Conservation (phyloP, 495 filamentous ascomycete genomes). For the Tuber indicum region DNA sequence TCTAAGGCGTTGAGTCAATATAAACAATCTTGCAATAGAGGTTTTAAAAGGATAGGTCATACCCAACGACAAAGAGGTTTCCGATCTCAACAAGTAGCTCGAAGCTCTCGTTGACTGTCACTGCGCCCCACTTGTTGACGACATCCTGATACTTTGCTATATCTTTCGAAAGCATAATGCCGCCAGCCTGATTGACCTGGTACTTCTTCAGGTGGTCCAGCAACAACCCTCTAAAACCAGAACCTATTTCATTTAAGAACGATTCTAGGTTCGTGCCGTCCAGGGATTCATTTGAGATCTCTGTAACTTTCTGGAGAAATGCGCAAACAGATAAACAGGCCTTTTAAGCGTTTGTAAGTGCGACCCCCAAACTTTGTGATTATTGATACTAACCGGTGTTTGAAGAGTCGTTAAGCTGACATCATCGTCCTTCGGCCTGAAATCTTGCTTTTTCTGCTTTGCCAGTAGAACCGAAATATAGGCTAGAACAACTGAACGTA, state of each 20-base stretch:
- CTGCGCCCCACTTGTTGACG: slow-evolving; percentile 69
- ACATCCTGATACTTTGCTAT: slow-evolving; percentile 82
- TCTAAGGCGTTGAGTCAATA: not conserved
- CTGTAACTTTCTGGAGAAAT: slow-evolving; percentile 65
- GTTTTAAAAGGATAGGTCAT: not conserved
- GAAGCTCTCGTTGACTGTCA: slow-evolving; percentile 61
- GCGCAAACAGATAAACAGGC: slow-evolving; percentile 71
- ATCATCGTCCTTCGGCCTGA: slow-evolving; percentile 79
- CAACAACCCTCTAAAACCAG: slow-evolving; percentile 66
- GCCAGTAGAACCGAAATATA: slow-evolving; percentile 70
- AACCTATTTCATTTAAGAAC: slow-evolving; percentile 77
- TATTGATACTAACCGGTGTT: slow-evolving; percentile 53
- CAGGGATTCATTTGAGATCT: slow-evolving; percentile 57
- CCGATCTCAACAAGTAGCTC: slow-evolving; percentile 88
- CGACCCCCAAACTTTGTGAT: not conserved
- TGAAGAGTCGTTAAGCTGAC: slow-evolving; percentile 74
- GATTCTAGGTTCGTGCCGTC: slow-evolving; percentile 69
- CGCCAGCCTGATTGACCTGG: slow-evolving; percentile 80
- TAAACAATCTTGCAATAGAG: not conserved
- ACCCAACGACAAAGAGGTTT: slow-evolving; percentile 89
- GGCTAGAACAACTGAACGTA: slow-evolving; percentile 55
- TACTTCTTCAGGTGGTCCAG: slow-evolving; percentile 94
- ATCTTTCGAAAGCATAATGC: slow-evolving; percentile 91
- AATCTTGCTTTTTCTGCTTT: slow-evolving; percentile 85
- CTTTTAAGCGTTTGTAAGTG: slow-evolving; percentile 30